Conservation (phyloP, 1,284 basidiomycete species). For the Cystobasidiaceae sp. region DNA sequence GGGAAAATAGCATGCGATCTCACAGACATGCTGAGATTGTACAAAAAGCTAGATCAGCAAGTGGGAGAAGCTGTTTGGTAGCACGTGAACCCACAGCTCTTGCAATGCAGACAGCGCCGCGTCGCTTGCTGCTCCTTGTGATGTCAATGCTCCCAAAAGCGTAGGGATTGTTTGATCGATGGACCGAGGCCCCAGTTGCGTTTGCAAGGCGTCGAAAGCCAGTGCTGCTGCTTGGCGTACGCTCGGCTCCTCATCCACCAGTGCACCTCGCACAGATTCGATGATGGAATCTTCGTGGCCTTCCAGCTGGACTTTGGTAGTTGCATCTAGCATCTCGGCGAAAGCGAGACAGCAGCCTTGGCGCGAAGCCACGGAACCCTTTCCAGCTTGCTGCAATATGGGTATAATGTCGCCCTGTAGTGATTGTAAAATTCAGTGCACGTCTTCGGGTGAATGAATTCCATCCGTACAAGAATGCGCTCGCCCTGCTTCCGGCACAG, state of each 20-base stretch:
- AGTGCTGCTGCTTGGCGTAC: constrained; percentile 90
- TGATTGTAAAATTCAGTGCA: neutral
- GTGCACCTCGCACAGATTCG: constrained; percentile 68
- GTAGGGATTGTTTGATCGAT: constrained; percentile 97
- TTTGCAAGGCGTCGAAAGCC: constrained; percentile 90
- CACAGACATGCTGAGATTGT: constrained; percentile 53
- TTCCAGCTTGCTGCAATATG: constrained; percentile 37
- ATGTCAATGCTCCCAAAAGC: constrained; percentile 81
- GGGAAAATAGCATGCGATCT: constrained; percentile 94
- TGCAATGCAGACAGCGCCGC: constrained; percentile 85
- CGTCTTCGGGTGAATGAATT: too few species aligned
- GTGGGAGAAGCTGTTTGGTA: constrained; percentile 16
- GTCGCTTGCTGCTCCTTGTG: constrained; percentile 82
- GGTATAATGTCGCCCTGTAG: constrained; percentile 56
- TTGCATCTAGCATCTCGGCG: constrained; percentile 83
- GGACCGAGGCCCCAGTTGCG: constrained; percentile 79
- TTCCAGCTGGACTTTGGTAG: constrained; percentile 78
- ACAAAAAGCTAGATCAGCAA: neutral
- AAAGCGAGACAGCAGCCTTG: constrained; percentile 83
- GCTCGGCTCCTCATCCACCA: constrained; percentile 79
- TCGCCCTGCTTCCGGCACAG: constrained; percentile 96
- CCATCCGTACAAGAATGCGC: constrained; percentile 57
- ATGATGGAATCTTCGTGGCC: constrained; percentile 88
- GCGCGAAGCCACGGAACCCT: constrained; percentile 57
- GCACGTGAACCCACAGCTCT: constrained; percentile 58